These are phyloP conservation scores for Solanum etuberosum DNA, from an alignment of 257 asterid genomes.

Conservation along the genomic window DNA sequence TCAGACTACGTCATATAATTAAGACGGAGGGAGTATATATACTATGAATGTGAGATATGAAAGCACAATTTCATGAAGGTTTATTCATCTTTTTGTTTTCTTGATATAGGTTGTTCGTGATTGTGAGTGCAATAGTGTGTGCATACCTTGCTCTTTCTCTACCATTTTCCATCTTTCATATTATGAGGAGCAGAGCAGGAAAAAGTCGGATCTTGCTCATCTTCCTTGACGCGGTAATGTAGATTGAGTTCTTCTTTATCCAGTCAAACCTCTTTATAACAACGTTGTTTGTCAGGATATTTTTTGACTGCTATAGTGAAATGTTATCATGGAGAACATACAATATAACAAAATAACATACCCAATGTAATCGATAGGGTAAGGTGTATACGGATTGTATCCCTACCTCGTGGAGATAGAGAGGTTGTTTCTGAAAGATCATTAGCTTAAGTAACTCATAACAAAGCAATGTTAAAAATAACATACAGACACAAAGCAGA, in stretches of 20 bases:
- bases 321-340: background rate
- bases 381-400: background rate
- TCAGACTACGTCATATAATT: no score
- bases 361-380: background rate
- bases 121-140: slow-evolving; percentile 47
- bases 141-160: slow-evolving; percentile 60
- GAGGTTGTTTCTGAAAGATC: background rate
- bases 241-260: background rate
- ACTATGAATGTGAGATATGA: no score
- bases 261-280: background rate
- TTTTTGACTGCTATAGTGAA: background rate
- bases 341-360: background rate
- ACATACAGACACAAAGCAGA: background rate
- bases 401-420: background rate
- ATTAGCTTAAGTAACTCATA: background rate
- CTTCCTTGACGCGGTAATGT: slow-evolving; percentile 23
- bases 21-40: background rate
- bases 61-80: background rate
- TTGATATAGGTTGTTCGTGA: slow-evolving; percentile 43
- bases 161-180: slow-evolving; percentile 51
- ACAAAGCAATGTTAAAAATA: background rate
- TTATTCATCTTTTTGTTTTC: background rate
- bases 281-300: background rate
- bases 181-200: slow-evolving; percentile 41
- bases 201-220: slow-evolving; percentile 46